A percentile compares a stretch with the other conserved stretches of the same genome.
phyloP scores from a whole-genome alignment of 2,329 filamentous ascomycete species.

The Seiridium cupressi region DNA sequence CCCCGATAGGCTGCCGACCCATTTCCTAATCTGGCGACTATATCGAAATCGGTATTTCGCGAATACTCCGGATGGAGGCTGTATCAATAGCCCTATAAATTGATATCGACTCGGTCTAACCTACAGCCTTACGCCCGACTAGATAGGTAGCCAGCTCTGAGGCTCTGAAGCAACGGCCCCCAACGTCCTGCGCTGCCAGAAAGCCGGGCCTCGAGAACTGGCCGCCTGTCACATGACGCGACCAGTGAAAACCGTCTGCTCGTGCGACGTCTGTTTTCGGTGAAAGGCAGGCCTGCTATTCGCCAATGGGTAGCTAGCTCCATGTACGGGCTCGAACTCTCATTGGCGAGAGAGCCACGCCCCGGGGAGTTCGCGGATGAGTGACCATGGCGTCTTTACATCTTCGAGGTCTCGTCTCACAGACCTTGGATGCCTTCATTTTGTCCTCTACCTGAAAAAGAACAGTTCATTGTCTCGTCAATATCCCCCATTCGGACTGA shows the following conservation, averaged over 20 bases:
- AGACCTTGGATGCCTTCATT: slow-evolving; percentile 5
- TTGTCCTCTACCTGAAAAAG: slow-evolving; percentile 6
- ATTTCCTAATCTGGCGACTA: neutral
- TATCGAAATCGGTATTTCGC: neutral
- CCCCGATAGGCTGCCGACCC: neutral
- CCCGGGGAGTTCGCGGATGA: slow-evolving; percentile 2
- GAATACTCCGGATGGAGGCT: neutral
- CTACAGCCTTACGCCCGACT: slow-evolving; percentile 3
- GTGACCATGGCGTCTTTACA: slow-evolving; percentile 4
- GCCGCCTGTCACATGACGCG: slow-evolving; percentile 5
- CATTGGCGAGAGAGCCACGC: neutral
- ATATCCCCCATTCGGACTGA: slow-evolving; percentile 8
- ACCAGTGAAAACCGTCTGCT: neutral
- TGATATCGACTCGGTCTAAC: neutral
- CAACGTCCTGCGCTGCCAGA: neutral
- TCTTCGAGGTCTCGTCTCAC: slow-evolving; percentile 6
- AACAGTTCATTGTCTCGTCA: slow-evolving; percentile 5
- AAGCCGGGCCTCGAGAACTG: slow-evolving; percentile 5
- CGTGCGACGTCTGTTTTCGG: slow-evolving; percentile 1
- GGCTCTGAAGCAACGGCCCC: neutral
- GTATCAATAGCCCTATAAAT: neutral
- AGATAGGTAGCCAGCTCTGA: neutral
- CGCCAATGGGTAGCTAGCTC: slow-evolving; percentile 2
- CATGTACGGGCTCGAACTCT: neutral
- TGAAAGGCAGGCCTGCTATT: slow-evolving; percentile 3